Percentiles rank a stretch among this genome's conserved stretches.
Conservation (phyloP, 345 rosid genomes). For the Stellera chamaejasme region DNA sequence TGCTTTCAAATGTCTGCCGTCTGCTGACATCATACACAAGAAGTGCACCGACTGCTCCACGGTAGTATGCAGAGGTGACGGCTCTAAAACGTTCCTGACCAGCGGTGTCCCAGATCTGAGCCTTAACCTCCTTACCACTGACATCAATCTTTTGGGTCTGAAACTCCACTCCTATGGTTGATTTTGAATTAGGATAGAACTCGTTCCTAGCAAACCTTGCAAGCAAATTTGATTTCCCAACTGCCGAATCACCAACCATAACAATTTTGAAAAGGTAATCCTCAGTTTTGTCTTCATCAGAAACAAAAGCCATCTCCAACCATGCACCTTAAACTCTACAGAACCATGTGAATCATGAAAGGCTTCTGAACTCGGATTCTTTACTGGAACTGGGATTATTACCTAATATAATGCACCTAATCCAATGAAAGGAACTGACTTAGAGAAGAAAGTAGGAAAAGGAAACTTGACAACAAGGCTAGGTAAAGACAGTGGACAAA, state of each 20-base stretch:
- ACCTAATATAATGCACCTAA: conserved; percentile 12
- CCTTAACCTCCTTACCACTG: conserved; percentile 85
- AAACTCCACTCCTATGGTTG: conserved; percentile 97
- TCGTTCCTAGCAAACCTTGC: conserved; percentile 98
- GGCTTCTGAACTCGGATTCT: conserved; percentile 8
- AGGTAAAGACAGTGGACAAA: conserved; percentile 24
- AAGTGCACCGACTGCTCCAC: conserved; percentile 99
- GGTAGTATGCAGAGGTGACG: conserved; percentile 90
- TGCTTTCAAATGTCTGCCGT: conserved; percentile 79
- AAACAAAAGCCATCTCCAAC: conserved; percentile 60
- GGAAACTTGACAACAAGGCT: conserved; percentile 33
- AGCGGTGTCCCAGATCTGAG: conserved; percentile 99
- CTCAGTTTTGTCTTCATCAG: conserved; percentile 74
- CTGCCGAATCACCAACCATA: conserved; percentile 92
- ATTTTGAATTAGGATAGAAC: conserved; percentile 88
- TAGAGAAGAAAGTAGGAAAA: conserved; percentile 25
- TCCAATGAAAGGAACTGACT: conserved; percentile 12
- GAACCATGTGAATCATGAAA: conserved; percentile 27
- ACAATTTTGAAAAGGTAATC: conserved; percentile 97
- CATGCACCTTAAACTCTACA: conserved; percentile 28
- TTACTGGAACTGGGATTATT: conserved; percentile 12
- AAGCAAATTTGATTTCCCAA: conserved; percentile 93
- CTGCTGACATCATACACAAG: conserved; percentile 93
- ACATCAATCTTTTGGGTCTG: conserved; percentile 93
- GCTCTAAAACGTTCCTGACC: conserved; percentile 99